Conservation (phyloP, 306 rosid species). For the Oemleria cerasiformis region DNA sequence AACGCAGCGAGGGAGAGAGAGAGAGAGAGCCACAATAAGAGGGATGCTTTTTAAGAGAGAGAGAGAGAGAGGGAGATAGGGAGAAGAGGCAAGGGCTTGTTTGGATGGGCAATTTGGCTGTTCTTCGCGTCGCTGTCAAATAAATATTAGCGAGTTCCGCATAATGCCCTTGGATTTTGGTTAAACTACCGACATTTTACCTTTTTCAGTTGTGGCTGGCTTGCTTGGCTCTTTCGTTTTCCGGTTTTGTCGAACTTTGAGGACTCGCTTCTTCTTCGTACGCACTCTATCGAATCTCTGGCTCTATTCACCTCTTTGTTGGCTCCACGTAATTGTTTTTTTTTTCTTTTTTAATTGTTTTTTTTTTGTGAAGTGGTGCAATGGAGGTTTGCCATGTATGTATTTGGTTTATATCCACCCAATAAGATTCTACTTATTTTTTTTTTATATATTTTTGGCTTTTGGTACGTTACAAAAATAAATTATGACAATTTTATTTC, state of each 20-base stretch:
- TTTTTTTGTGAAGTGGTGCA: background rate
- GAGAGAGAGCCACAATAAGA: constrained; percentile 43
- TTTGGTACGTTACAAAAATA: background rate
- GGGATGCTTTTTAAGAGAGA: constrained; percentile 34
- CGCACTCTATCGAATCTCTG: background rate
- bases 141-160: constrained; percentile 12
- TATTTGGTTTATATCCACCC: background rate
- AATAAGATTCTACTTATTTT: background rate
- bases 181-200: constrained; percentile 35
- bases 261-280: constrained; percentile 13
- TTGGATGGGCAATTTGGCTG: constrained; percentile 62
- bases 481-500: background rate
- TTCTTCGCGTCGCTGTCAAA: constrained; percentile 62
- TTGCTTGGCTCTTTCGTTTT: constrained; percentile 1
- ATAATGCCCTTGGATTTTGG: constrained; percentile 36
- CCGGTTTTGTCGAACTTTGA: constrained; percentile 30
- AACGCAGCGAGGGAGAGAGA: constrained; percentile 35
- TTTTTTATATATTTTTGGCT: background rate
- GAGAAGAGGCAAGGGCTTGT: constrained; percentile 28
- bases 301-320: constrained; percentile 1
- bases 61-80: constrained; percentile 48
- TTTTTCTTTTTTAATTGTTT: background rate
- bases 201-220: background rate
- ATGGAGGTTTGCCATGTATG: background rate
- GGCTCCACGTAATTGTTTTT: too few relatives aligned